Percentiles rank a stretch among this genome's conserved stretches.
Evolutionary conservation across 441 rosid genomes (phyloP).

Genomic region (Pelargonium fulgidum): DNA sequence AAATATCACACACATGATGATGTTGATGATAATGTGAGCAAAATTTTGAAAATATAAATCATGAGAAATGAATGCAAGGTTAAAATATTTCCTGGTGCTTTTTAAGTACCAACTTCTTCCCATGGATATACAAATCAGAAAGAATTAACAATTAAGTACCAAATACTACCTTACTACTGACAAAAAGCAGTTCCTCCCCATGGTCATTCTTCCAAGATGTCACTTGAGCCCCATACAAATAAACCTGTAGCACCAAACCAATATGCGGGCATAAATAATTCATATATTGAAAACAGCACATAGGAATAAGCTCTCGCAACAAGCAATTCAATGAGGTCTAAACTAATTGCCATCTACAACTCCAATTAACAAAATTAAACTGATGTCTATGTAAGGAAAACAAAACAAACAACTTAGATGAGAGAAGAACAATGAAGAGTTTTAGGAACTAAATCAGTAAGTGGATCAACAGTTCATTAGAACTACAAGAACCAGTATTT

Average conservation of each 20-base stretch:
- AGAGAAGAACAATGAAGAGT: neutral
- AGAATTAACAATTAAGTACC: conserved; percentile 8
- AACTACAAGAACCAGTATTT: neutral
- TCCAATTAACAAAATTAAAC: neutral
- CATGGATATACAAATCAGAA: neutral
- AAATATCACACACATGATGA: too few relatives aligned
- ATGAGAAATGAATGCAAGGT: neutral
- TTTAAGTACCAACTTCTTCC: neutral
- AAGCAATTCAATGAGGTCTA: neutral
- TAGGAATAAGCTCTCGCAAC: neutral
- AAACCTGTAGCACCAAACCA: conserved; percentile 31
- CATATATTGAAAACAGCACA: neutral
- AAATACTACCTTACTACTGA: conserved; percentile 51
- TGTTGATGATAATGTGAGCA: too few relatives aligned
- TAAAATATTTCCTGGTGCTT: neutral
- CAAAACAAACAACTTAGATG: conserved; percentile 1
- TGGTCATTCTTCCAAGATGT: conserved; percentile 62
- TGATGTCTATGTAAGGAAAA: neutral
- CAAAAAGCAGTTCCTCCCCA: conserved; percentile 52
- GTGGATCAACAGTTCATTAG: neutral
- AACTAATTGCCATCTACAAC: neutral
- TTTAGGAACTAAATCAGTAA: neutral
- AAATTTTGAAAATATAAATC: neutral
- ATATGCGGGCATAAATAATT: neutral
- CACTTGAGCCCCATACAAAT: conserved; percentile 57